Evolutionary conservation across 306 rosid genomes (phyloP), one percentile per base, ranked within the genome.

Genomic region (Quercus berberidifolia): DNA sequence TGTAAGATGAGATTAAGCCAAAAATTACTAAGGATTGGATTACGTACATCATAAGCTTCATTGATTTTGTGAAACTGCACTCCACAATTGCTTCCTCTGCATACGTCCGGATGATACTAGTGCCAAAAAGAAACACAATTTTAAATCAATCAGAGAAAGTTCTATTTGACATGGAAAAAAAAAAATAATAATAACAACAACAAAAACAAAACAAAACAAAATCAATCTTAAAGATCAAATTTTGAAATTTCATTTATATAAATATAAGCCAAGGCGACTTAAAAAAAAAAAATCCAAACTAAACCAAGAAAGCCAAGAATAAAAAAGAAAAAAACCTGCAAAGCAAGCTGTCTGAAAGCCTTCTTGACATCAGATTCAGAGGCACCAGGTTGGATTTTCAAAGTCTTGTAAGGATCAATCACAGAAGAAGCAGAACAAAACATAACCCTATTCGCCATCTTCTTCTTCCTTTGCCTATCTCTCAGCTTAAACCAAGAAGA

Each of bases 91-190:
- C 9, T 90, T 49, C 94, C 98, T 82, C 87, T 91, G 74, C 98
- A 93, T 1, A 95, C 98, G 7, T 95, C 99, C 5, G 99, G 98
- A 84, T 95, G 99, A 43, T 93, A 95, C 98, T 95, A 94, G 46
- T 41, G 46, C 3, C 11, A 8, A 8, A 41, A 41, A 41, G 0
- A 38, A 7, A 74, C 17, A 67, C 11, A 19, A 7, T 2, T 23
- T 23, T 3, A 18, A 68, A 57, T 57, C 55, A 74, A 17, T 23
- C 30, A 41, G 46, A 3, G 11, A 21, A 59, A 21, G 17, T 12
- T n/a, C 25, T 5, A 58, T 0, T 8, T 6, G 10, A 59, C 12
- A 59, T 59, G 65, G 76, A 0, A 25, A 25, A 25, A 25, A 25
- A 25, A 25, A n/a, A n/a, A n/a, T n/a, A n/a, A n/a, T n/a, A n/a